phyloP scores from a whole-genome alignment of 2,329 filamentous ascomycete species.

The Paradendryphiella salina region DNA sequence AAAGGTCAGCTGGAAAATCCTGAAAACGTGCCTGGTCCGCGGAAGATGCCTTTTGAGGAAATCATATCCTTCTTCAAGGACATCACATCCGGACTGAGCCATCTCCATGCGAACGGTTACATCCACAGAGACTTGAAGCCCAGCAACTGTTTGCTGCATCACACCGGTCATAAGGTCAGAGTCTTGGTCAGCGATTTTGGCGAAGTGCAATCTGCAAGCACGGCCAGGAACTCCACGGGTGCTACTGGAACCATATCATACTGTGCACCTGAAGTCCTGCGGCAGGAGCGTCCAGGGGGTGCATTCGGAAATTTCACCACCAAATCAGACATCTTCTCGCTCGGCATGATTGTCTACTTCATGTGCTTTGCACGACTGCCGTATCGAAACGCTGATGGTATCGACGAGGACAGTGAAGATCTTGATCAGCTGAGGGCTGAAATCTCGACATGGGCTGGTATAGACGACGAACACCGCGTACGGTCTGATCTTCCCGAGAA shows the following conservation, averaged over 20 bases:
- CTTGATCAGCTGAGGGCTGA: conserved; percentile 81
- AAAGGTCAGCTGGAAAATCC: conserved; percentile 72
- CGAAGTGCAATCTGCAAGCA: conserved; percentile 86
- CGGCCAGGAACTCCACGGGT: conserved; percentile 82
- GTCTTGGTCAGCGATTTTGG: conserved; percentile 98
- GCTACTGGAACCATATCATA: conserved; percentile 97
- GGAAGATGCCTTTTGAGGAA: conserved; percentile 75
- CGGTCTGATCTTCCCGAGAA: conserved; percentile 82
- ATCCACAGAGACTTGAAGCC: conserved; percentile 96
- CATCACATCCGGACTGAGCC: conserved; percentile 87
- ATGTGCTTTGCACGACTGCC: conserved; percentile 92
- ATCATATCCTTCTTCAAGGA: conserved; percentile 97
- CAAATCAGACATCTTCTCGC: conserved; percentile 96
- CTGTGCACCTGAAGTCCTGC: conserved; percentile 91
- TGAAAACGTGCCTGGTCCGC: conserved; percentile 54
- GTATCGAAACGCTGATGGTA: conserved; percentile 78
- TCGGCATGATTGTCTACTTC: conserved; percentile 98
- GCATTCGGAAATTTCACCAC: conserved; percentile 90
- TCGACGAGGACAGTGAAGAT: conserved; percentile 91
- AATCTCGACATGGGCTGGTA: conserved; percentile 85
- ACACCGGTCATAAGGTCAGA: conserved; percentile 68
- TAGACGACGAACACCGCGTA: conserved; percentile 73
- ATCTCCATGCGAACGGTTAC: conserved; percentile 87
- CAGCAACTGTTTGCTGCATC: conserved; percentile 89
- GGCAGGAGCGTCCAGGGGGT: conserved; percentile 64